Evolutionary conservation across 2,329 filamentous ascomycete species (phyloP), one percentile per base, ranked within the genome.

Genomic region (Orbilia blumenaviensis): DNA sequence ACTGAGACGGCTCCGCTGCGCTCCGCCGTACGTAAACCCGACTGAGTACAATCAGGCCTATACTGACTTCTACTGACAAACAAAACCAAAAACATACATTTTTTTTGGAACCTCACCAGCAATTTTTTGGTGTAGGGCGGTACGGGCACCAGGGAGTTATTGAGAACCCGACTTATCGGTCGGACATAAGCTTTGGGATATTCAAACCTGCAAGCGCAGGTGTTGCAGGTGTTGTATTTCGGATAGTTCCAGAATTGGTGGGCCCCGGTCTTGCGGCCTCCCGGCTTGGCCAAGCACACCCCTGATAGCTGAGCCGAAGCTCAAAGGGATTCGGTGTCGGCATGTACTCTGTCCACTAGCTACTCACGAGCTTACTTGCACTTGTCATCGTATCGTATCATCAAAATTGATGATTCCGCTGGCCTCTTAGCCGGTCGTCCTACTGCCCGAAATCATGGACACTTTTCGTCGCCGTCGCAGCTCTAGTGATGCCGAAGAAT

Each of bases 401-500:
- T 56, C 16, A 10, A 16, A 56, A 56, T 56, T 38, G 52, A 56
- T 56, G 52, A 38, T 56, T 56, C 48, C 18, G 18, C 50, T 7
- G 32, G 52, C 12, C 32, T 23, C 8, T 7, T 38, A 54, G 36
- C 16, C 44, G 46, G 46, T 3, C 54, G n/a, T 14, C 14, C 36
- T 9, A 27, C 50, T 41, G 36, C 32, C 72, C 23, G 16, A 27
- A 60, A 34, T 32, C 9, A 76, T 69, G 72, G 46, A 64, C 27
- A 32, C 32, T 25, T 46, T 32, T 23, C 72, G 41, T 16, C 64
- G 41, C 14, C 42, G 38, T 41, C 56, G 58, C 32, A 50, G 60
- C 12, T 58, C 58, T 32, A 52, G 54, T 12, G 66, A 71, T n/a
- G 42, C 60, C 60, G 60, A 67, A 46, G 56, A 72, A 66, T 50